Conservation (phyloP, 2,329 filamentous ascomycete species). For the Trichoderma atrobrunneum region DNA sequence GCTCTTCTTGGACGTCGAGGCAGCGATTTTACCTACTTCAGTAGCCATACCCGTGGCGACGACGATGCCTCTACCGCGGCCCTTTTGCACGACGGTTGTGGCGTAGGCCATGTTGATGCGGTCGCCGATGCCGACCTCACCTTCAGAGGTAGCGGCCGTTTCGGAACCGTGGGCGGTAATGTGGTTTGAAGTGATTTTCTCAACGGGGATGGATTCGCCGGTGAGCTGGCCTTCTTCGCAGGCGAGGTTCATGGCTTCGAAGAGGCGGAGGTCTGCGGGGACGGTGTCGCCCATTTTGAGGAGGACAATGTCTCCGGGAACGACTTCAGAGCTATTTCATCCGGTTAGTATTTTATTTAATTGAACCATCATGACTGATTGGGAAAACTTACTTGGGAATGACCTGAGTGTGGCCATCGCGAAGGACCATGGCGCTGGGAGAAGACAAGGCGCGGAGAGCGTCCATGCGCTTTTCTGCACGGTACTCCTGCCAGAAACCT, state of each 20-base stretch:
- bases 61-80: slow-evolving; percentile 70
- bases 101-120: slow-evolving; percentile 73
- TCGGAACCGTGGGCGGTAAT: slow-evolving; percentile 46
- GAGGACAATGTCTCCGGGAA: slow-evolving; percentile 68
- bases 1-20: slow-evolving; percentile 50
- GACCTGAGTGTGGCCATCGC: slow-evolving; percentile 56
- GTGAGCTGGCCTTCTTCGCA: slow-evolving; percentile 78
- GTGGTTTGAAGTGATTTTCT: slow-evolving; percentile 57
- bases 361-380: too few relatives aligned
- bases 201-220: slow-evolving; percentile 70
- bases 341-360: slow-evolving; percentile 18
- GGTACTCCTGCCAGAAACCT: slow-evolving; percentile 63
- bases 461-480: slow-evolving; percentile 66
- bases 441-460: slow-evolving; percentile 59
- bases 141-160: slow-evolving; percentile 42
- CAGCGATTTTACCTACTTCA: slow-evolving; percentile 68
- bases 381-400: slow-evolving; percentile 51
- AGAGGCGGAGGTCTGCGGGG: slow-evolving; percentile 67
- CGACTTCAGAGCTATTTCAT: slow-evolving; percentile 52
- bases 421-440: slow-evolving; percentile 60
- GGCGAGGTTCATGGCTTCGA: slow-evolving; percentile 74
- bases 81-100: slow-evolving; percentile 69
- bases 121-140: slow-evolving; percentile 65
- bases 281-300: slow-evolving; percentile 72
- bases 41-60: slow-evolving; percentile 70